A percentile compares a stretch with the other conserved stretches of the same genome.
Evolutionary conservation across 306 rosid species (phyloP).

Genomic region (Lathyrus tuberosus): DNA sequence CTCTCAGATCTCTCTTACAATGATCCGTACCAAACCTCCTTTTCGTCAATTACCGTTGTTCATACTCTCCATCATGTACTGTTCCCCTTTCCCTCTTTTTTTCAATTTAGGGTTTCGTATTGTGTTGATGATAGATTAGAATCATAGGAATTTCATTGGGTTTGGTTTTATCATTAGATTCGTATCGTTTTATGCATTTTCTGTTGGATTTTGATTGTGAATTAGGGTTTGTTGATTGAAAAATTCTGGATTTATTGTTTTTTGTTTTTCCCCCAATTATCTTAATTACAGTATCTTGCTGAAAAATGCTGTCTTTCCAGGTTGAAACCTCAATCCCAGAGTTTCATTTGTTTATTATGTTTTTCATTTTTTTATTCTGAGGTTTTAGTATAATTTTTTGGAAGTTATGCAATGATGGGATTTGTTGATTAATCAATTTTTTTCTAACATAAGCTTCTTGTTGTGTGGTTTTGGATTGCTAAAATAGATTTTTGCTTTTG

Average conservation of each 20-base stretch:
- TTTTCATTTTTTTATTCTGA: not conserved
- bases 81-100: not conserved
- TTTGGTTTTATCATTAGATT: slow-evolving; percentile 5
- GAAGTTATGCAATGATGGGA: slow-evolving; percentile 1
- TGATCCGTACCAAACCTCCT: not conserved
- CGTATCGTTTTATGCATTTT: not conserved
- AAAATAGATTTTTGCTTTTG: slow-evolving; percentile 2
- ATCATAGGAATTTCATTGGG: not conserved
- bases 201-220: slow-evolving; percentile 10
- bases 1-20: not conserved
- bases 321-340: slow-evolving; percentile 46
- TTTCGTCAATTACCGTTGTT: not conserved
- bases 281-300: slow-evolving; percentile 45
- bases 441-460: not conserved
- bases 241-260: not conserved
- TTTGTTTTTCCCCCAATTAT: not conserved
- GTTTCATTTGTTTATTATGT: slow-evolving; percentile 15
- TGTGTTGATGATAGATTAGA: not conserved
- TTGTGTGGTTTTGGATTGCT: slow-evolving; percentile 9
- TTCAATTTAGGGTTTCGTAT: slow-evolving; percentile 11
- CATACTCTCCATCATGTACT: slow-evolving; percentile 5
- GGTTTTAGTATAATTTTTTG: slow-evolving; percentile 7
- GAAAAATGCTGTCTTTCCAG: slow-evolving; percentile 51
- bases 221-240: slow-evolving; percentile 9
- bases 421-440: slow-evolving; percentile 2